phyloP scores from a whole-genome alignment of 176 grass and related monocot species.

The Chloris gayana region DNA sequence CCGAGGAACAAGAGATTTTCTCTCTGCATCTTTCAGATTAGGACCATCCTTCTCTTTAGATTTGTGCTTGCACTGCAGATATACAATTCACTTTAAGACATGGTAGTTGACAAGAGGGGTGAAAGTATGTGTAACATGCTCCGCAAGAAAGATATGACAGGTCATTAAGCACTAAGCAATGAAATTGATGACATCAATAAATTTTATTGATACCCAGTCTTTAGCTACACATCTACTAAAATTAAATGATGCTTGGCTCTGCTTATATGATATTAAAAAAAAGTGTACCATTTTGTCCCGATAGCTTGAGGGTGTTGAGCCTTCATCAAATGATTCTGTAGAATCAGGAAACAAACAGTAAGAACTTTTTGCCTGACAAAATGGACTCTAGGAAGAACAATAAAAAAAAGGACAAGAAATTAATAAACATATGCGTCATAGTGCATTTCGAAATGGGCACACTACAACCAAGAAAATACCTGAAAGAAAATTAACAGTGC shows the following conservation, averaged over 20 bases:
- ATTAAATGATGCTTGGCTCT: conserved; percentile 22
- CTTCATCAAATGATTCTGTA: conserved; percentile 74
- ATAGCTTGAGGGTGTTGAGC: conserved; percentile 51
- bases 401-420: conserved; percentile 14
- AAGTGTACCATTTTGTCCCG: conserved; percentile 60
- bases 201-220: neutral
- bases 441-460: conserved; percentile 29
- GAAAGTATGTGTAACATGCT: neutral
- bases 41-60: conserved; percentile 45
- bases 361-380: conserved; percentile 12
- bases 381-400: neutral
- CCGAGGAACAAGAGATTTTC: conserved; percentile 82
- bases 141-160: neutral
- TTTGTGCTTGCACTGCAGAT: conserved; percentile 66
- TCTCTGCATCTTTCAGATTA: conserved; percentile 61
- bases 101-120: neutral
- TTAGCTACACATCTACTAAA: neutral
- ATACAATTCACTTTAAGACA: neutral
- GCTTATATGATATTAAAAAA: conserved; percentile 21
- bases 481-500: conserved; percentile 80
- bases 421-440: neutral
- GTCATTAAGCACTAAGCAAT: neutral
- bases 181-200: neutral
- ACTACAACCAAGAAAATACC: conserved; percentile 47
- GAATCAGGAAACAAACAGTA: conserved; percentile 22